Conservation (phyloP, 371 early-diverging fungal species). For the Choanephora cucurbitarum region DNA sequence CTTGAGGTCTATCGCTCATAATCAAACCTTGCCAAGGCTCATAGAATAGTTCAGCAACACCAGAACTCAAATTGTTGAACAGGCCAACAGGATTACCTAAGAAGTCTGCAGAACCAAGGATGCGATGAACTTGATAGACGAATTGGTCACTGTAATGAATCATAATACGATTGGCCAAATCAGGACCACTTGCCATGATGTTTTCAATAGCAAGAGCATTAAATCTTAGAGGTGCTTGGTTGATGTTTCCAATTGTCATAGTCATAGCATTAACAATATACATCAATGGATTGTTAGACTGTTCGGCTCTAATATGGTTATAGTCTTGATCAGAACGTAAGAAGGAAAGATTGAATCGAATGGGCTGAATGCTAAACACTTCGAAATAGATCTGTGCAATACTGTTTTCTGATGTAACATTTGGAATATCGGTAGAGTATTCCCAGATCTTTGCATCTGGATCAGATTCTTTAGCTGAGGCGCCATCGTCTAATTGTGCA, state of each 20-base stretch:
- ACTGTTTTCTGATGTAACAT: slow-evolving; percentile 66
- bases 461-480: background rate
- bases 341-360: slow-evolving; percentile 93
- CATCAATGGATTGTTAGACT: background rate
- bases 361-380: slow-evolving; percentile 90
- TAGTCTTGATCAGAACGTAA: slow-evolving; percentile 80
- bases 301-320: slow-evolving; percentile 29
- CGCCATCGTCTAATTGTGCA: slow-evolving; percentile 68
- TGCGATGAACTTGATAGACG: slow-evolving; percentile 88
- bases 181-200: slow-evolving; percentile 75
- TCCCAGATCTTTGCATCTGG: slow-evolving; percentile 40
- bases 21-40: slow-evolving; percentile 97
- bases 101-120: slow-evolving; percentile 96
- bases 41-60: slow-evolving; percentile 95
- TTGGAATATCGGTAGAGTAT: slow-evolving; percentile 68
- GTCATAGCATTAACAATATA: slow-evolving; percentile 88
- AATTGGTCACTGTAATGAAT: slow-evolving; percentile 90
- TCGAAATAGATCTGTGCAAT: slow-evolving; percentile 90
- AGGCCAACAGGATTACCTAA: slow-evolving; percentile 98
- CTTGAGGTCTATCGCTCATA: slow-evolving; percentile 94
- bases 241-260: slow-evolving; percentile 96
- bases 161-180: slow-evolving; percentile 77
- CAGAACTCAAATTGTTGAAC: slow-evolving; percentile 93
- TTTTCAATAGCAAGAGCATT: slow-evolving; percentile 93
- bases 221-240: slow-evolving; percentile 87